These are phyloP conservation scores for Hanseniaspora opuntiae DNA, from an alignment of 805 yeast genomes.

Conservation along the genomic window DNA sequence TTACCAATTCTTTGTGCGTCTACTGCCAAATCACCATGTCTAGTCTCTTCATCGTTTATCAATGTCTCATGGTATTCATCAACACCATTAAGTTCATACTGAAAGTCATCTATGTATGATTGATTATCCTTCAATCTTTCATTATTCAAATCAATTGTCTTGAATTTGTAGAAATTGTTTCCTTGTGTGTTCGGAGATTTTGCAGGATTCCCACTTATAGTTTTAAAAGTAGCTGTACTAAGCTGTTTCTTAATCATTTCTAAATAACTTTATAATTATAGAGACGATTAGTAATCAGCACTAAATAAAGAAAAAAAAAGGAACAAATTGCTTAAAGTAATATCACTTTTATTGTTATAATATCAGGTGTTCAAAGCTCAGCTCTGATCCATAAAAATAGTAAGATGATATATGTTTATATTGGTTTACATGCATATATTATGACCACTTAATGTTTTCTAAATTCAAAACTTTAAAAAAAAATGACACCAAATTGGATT, in stretches of 20 bases:
- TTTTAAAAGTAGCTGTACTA: conserved; percentile 10
- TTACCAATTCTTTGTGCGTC: background rate
- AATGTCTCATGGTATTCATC: conserved; percentile 11
- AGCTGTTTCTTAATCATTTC: conserved; percentile 6
- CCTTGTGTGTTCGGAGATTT: conserved; percentile 11
- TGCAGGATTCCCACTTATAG: conserved; percentile 10
- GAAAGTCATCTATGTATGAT: conserved; percentile 9
- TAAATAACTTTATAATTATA: background rate
- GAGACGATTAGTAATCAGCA: too few relatives aligned
- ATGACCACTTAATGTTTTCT: too few relatives aligned
- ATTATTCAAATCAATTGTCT: conserved; percentile 10
- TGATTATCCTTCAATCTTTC: conserved; percentile 10
- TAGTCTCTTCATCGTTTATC: conserved; percentile 5
- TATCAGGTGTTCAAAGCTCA: too few relatives aligned
- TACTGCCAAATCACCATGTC: background rate
- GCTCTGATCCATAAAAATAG: too few relatives aligned
- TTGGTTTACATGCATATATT: too few relatives aligned
- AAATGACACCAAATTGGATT: too few relatives aligned
- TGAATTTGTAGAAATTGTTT: conserved; percentile 10
- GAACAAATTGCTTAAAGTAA: too few relatives aligned
- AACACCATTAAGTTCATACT: conserved; percentile 8
- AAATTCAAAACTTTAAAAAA: too few relatives aligned
- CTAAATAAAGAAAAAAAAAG: too few relatives aligned
- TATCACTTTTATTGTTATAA: too few relatives aligned
- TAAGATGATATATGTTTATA: too few relatives aligned